These are phyloP conservation scores for Monosporascus sp. DNA, from an alignment of 2,329 filamentous ascomycete species.

Conservation along the genomic window DNA sequence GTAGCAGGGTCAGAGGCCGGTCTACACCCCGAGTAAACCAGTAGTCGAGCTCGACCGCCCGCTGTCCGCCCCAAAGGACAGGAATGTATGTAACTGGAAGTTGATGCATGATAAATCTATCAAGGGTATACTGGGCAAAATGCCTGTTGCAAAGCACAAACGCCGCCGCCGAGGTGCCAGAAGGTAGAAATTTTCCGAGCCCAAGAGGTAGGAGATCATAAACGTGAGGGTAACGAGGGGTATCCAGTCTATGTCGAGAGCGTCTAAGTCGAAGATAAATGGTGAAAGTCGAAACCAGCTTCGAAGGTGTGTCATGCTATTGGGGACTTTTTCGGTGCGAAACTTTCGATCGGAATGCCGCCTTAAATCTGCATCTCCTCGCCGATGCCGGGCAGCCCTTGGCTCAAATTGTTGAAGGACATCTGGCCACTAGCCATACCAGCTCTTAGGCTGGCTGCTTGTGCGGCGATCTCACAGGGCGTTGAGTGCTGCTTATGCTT, in stretches of 20 bases:
- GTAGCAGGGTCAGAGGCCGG: no score
- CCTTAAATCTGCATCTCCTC: conserved; percentile 42
- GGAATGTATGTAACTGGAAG: no score
- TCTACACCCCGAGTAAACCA: no score
- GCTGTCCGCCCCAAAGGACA: no score
- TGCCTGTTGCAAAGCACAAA: conserved; percentile 21
- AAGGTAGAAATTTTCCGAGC: conserved; percentile 24
- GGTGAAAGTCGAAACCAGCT: conserved; percentile 5
- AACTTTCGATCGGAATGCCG: not conserved
- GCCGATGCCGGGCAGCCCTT: conserved; percentile 50
- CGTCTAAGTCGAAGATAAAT: conserved; percentile 22
- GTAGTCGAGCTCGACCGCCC: no score
- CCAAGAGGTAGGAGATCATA: conserved; percentile 17
- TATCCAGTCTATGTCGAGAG: conserved; percentile 28
- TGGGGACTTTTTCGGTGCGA: not conserved
- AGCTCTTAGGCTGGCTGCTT: conserved; percentile 40
- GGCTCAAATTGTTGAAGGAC: conserved; percentile 21
- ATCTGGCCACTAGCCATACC: conserved; percentile 27
- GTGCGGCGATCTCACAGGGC: conserved; percentile 79
- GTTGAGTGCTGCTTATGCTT: conserved; percentile 78
- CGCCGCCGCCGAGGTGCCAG: conserved; percentile 22
- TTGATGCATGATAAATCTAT: conserved; percentile 13
- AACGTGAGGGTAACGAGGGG: conserved; percentile 15
- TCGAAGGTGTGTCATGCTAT: not conserved
- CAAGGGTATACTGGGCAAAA: conserved; percentile 19